Conservation (phyloP, 2,329 filamentous ascomycete genomes). For the Epicoccum nigrum region DNA sequence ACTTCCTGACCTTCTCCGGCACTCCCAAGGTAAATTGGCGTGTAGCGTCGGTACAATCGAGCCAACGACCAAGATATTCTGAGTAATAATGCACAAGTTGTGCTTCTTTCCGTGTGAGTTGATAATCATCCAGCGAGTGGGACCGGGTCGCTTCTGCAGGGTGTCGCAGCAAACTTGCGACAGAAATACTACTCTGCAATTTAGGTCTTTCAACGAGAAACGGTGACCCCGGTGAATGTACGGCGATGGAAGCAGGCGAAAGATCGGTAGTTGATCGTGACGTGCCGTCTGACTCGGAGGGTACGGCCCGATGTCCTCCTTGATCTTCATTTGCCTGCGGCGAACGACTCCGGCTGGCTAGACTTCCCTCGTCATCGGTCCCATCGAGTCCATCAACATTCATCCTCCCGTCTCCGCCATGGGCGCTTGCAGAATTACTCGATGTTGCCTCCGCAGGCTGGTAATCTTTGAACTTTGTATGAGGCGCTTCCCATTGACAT, state of each 20-base stretch:
- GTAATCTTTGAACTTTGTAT: constrained; percentile 37
- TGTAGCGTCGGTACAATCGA: constrained; percentile 40
- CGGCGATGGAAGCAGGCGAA: constrained; percentile 15
- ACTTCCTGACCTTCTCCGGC: constrained; percentile 35
- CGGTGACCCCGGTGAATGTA: constrained; percentile 22
- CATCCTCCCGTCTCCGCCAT: constrained; percentile 21
- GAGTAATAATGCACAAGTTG: constrained; percentile 39
- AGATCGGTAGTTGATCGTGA: constrained; percentile 22
- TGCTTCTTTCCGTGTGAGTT: constrained; percentile 32
- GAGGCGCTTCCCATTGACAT: constrained; percentile 39
- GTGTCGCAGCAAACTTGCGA: constrained; percentile 20
- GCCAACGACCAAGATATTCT: constrained; percentile 40
- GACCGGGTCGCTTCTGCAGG: constrained; percentile 9
- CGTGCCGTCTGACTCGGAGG: constrained; percentile 14
- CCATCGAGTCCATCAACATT: constrained; percentile 23
- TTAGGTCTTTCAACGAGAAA: constrained; percentile 4
- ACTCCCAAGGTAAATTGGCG: constrained; percentile 40
- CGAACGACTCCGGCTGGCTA: constrained; percentile 24
- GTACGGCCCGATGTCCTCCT: constrained; percentile 6
- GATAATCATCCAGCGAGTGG: constrained; percentile 13
- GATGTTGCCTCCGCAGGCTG: constrained; percentile 27
- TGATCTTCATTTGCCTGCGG: constrained; percentile 16
- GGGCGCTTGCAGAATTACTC: constrained; percentile 15
- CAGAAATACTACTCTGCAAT: constrained; percentile 10
- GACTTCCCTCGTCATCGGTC: constrained; percentile 18